A percentile compares a stretch with the other conserved stretches of the same genome.
phyloP scores from a whole-genome alignment of 768 basidiomycete species.

The Sarcodon aspratus region DNA sequence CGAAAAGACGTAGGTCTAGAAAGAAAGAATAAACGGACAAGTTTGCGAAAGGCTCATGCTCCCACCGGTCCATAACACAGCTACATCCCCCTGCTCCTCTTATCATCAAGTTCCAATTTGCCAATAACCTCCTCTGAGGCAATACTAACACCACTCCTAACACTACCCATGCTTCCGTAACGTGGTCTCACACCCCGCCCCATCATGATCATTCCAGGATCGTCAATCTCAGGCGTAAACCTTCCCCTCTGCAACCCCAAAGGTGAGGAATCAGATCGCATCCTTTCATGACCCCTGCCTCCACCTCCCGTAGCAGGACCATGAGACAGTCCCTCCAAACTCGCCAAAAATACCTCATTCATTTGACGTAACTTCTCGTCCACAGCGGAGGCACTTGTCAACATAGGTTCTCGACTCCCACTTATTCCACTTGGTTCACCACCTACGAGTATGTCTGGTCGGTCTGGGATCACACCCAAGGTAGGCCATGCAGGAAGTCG shows the following conservation, averaged over 20 bases:
- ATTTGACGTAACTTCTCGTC: conserved; percentile 53
- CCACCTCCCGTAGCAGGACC: neutral
- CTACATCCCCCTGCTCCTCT: conserved; percentile 1
- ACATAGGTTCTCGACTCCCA: conserved; percentile 32
- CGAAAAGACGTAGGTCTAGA: neutral
- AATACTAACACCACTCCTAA: conserved; percentile 28
- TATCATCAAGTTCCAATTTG: conserved; percentile 31
- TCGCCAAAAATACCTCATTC: conserved; percentile 58
- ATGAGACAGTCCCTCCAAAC: conserved; percentile 41
- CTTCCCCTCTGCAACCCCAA: conserved; percentile 1
- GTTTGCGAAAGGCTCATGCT: neutral
- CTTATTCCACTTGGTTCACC: neutral
- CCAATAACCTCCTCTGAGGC: conserved; percentile 42
- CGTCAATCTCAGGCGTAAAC: conserved; percentile 3
- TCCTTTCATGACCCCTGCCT: conserved; percentile 9
- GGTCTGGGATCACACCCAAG: conserved; percentile 6
- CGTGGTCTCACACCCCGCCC: conserved; percentile 11
- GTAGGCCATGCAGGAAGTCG: conserved; percentile 7
- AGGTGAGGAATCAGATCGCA: conserved; percentile 1
- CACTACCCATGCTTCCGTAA: conserved; percentile 20
- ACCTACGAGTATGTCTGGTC: conserved; percentile 1
- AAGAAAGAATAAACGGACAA: neutral
- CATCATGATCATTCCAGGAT: conserved; percentile 3
- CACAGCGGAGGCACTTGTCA: conserved; percentile 56
- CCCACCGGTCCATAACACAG: neutral